A percentile compares a stretch with the other conserved stretches of the same genome.
phyloP scores from a whole-genome alignment of 768 basidiomycete species.

The Boletales sp. region DNA sequence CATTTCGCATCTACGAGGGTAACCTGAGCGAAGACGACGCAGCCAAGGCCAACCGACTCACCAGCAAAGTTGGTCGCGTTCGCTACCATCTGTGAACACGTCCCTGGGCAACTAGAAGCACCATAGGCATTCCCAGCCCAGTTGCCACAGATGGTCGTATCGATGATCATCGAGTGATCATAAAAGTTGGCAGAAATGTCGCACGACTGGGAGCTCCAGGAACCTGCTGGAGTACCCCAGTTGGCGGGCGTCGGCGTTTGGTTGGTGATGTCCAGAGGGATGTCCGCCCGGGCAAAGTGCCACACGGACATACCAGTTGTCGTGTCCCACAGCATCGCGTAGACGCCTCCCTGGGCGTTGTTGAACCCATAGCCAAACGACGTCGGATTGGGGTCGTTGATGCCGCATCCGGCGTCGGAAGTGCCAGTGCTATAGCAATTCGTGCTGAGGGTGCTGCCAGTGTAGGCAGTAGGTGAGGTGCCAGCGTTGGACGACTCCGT shows the following conservation, averaged over 20 bases:
- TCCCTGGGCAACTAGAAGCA: conserved; percentile 37
- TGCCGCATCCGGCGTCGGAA: conserved; percentile 49
- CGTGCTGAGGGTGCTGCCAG: conserved; percentile 21
- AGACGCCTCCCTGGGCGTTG: conserved; percentile 47
- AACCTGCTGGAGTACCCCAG: conserved; percentile 53
- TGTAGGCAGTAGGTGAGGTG: conserved; percentile 5
- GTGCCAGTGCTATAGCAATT: conserved; percentile 38
- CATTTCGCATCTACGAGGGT: conserved; percentile 46
- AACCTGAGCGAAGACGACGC: conserved; percentile 1
- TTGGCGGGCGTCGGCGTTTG: conserved; percentile 42
- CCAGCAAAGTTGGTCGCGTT: conserved; percentile 54
- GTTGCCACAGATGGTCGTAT: conserved; percentile 33
- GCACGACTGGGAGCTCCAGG: conserved; percentile 48
- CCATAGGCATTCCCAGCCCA: conserved; percentile 27
- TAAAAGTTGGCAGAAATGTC: conserved; percentile 48
- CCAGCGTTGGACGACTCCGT: conserved; percentile 8
- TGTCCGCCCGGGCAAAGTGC: conserved; percentile 49
- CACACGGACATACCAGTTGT: conserved; percentile 49
- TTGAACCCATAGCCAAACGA: conserved; percentile 42
- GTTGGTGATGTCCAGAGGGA: conserved; percentile 49
- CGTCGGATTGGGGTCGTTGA: conserved; percentile 36
- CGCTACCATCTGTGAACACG: conserved; percentile 45
- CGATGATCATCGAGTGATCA: conserved; percentile 46
- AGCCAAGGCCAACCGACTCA: conserved; percentile 18
- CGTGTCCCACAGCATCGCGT: conserved; percentile 51